A percentile compares a stretch with the other conserved stretches of the same genome.
Conservation (phyloP, 2,329 filamentous ascomycete genomes). For the Venturia asperata region DNA sequence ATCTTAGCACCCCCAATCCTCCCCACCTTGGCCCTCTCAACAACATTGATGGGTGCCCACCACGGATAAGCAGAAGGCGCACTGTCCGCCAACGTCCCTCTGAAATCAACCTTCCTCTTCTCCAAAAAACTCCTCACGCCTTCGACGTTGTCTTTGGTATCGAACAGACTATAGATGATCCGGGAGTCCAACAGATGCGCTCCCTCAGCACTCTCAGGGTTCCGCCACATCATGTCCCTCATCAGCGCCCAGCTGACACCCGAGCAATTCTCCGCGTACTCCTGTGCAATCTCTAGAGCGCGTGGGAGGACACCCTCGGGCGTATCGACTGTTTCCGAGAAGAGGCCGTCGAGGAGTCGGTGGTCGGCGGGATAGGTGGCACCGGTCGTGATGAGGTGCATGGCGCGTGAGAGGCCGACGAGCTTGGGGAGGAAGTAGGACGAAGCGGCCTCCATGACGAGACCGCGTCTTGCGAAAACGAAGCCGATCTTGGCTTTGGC, state of each 20-base stretch:
- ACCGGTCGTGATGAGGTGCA: constrained; percentile 62
- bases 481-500: constrained; percentile 61
- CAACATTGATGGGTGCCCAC: constrained; percentile 54
- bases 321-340: constrained; percentile 55
- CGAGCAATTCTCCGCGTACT: constrained; percentile 61
- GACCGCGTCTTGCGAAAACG: constrained; percentile 62
- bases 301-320: constrained; percentile 55
- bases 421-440: constrained; percentile 66
- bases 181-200: constrained; percentile 63
- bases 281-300: constrained; percentile 59
- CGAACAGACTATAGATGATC: constrained; percentile 56
- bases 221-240: constrained; percentile 63
- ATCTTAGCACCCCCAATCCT: constrained; percentile 6
- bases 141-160: constrained; percentile 55
- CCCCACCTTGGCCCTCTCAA: constrained; percentile 32
- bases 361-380: constrained; percentile 47
- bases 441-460: constrained; percentile 65
- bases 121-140: constrained; percentile 63
- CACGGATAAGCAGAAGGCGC: constrained; percentile 57
- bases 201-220: constrained; percentile 54
- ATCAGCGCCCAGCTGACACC: constrained; percentile 58
- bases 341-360: constrained; percentile 52
- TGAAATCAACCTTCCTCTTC: constrained; percentile 58
- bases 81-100: constrained; percentile 53
- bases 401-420: constrained; percentile 56